These are phyloP conservation scores for Cryphonectria naterciae DNA, from an alignment of 2,329 filamentous ascomycete species.

Conservation along the genomic window DNA sequence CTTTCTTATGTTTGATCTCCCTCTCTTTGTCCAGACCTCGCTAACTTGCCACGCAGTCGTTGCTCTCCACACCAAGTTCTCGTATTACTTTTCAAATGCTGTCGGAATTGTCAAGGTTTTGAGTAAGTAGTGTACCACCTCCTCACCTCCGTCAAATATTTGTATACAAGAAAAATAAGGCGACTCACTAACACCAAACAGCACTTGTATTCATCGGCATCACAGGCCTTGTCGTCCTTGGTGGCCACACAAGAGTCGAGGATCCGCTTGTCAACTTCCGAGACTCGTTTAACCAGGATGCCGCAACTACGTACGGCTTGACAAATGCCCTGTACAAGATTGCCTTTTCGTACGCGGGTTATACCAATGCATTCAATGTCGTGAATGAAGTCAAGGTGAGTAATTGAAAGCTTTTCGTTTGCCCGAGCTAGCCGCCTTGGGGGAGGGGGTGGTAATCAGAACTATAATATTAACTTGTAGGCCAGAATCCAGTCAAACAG, in stretches of 20 bases:
- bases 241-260: constrained; percentile 54
- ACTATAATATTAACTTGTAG: background rate
- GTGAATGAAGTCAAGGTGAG: constrained; percentile 58
- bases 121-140: constrained; percentile 34
- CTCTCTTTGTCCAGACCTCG: background rate
- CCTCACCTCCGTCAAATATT: background rate
- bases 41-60: constrained; percentile 32
- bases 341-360: constrained; percentile 61
- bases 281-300: constrained; percentile 55
- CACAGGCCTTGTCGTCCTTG: constrained; percentile 62
- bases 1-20: background rate
- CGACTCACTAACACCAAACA: background rate
- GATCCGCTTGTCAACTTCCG: constrained; percentile 59
- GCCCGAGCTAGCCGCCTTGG: too few relatives aligned
- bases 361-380: constrained; percentile 62
- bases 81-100: constrained; percentile 55
- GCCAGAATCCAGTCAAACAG: constrained; percentile 59
- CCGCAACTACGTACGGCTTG: constrained; percentile 48
- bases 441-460: too few relatives aligned
- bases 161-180: background rate
- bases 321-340: constrained; percentile 64
- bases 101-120: constrained; percentile 61
- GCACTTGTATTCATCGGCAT: constrained; percentile 60
- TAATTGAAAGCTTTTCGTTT: too few relatives aligned
- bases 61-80: constrained; percentile 56